Conservation (phyloP, 768 basidiomycete species). For the Lactifluus piperatus region DNA sequence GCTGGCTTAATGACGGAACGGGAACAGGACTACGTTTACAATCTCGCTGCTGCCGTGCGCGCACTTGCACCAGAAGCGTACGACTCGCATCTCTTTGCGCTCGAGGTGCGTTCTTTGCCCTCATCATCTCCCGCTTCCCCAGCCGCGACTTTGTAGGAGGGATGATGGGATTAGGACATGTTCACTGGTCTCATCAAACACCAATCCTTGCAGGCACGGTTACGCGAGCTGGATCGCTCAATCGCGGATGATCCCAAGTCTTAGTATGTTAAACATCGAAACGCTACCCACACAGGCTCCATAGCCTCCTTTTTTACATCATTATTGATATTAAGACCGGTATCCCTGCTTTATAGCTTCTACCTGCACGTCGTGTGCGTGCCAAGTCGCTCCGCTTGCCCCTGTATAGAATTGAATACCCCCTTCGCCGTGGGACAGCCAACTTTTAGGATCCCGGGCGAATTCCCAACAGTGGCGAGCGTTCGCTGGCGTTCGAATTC, state of each 20-base stretch:
- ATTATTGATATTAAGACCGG: no score
- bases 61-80: slow-evolving; percentile 62
- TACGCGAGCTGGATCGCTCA: slow-evolving; percentile 12
- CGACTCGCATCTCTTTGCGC: slow-evolving; percentile 67
- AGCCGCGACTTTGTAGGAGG: background rate
- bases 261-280: background rate
- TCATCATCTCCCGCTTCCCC: background rate
- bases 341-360: no score
- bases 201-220: background rate
- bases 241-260: background rate
- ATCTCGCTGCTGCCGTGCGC: slow-evolving; percentile 64
- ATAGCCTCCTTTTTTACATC: no score
- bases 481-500: slow-evolving; percentile 3
- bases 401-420: background rate
- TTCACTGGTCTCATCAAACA: background rate
- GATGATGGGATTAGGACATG: background rate
- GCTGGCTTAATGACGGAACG: background rate
- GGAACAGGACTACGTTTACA: slow-evolving; percentile 79
- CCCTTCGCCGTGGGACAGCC: background rate
- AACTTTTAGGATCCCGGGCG: background rate
- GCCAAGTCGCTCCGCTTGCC: background rate
- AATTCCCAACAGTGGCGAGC: slow-evolving; percentile 7
- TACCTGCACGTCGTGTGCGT: background rate
- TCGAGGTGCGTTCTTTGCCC: slow-evolving; percentile 46
- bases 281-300: background rate